Evolutionary conservation across 176 grass and related monocot genomes (phyloP), one percentile per base, ranked within the genome.

Genomic region (Aegilops tauschii): DNA sequence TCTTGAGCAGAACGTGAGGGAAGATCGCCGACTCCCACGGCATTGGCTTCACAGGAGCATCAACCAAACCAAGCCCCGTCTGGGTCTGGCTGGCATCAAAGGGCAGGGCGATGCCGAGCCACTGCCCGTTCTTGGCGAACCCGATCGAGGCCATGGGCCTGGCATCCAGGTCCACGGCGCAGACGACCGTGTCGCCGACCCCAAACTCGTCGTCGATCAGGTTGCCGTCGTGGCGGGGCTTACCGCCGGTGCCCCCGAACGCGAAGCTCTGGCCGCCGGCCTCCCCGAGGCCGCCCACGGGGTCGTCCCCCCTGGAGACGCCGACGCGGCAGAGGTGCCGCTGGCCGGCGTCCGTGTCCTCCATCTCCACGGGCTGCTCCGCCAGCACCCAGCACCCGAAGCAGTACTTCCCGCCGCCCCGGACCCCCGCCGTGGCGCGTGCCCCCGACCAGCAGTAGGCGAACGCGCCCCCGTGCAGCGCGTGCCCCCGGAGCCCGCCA

Each of bases 381-480:
- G 87, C 83, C 65, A 90, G 49, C 9, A 94, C 73, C 34, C 44
- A 80, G 85, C 93, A 94, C 20, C 93, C 90, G 71, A 92, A 94
- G 68, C 93, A 90, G 70, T 94, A 92, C 85, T 42, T 63, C 82
- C 93, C 90, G 65, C 93, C 87, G 39, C 90, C 82, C 23, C 78
- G 65, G n/a, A 85, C 80, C 32, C 87, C 93, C 4, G 69, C 90
- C 69, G 36, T 87, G 16, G 90, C 85, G 44, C 93, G 84, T 65
- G 89, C 87, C 12, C 92, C 92, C 4, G 92, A 94, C 92, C 92
- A 91, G 81, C 87, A 89, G 78, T 91, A 94, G 31, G 87, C 87
- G 62, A 87, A 89, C 82, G 45, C 89, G 67, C 79, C 92, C 44
- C 85, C 87, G 75, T 84, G 80, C 27, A 86, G 69, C 73, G 84